phyloP scores from a whole-genome alignment of 129 eudicot genomes.

The Arctium minus region DNA sequence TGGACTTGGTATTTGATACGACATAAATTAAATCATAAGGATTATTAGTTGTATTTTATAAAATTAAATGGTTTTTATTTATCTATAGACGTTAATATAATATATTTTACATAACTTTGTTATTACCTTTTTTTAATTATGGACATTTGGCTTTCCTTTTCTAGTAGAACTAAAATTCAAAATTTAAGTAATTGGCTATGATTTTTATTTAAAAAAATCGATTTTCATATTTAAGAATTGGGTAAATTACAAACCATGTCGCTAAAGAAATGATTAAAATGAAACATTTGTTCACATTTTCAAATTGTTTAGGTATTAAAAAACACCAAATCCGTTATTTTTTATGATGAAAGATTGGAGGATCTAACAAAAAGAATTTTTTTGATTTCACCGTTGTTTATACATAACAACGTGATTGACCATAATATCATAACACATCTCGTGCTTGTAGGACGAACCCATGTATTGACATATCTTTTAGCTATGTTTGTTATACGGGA shows the following conservation, averaged over 20 bases:
- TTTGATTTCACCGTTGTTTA: neutral
- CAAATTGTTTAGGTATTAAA: too few relatives aligned
- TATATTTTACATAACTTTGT: neutral
- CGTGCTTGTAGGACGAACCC: neutral
- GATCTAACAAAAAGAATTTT: neutral
- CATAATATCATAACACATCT: neutral
- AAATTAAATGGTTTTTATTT: neutral
- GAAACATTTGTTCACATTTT: neutral
- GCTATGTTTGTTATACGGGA: neutral
- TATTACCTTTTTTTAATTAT: too few relatives aligned
- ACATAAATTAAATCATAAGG: neutral
- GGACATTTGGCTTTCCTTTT: neutral
- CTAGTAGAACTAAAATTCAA: too few relatives aligned
- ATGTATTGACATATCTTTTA: neutral
- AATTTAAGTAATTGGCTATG: too few relatives aligned
- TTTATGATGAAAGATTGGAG: too few relatives aligned
- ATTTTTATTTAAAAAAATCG: neutral
- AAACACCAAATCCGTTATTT: too few relatives aligned
- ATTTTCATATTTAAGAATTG: neutral
- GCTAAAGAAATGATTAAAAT: too few relatives aligned
- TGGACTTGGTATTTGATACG: neutral
- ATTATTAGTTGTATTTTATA: too few relatives aligned
- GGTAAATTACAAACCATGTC: neutral
- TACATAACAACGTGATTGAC: neutral
- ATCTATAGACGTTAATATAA: too few relatives aligned